Evolutionary conservation across 2,329 filamentous ascomycete genomes (phyloP).

Genomic region (Aspergillus jensenii): DNA sequence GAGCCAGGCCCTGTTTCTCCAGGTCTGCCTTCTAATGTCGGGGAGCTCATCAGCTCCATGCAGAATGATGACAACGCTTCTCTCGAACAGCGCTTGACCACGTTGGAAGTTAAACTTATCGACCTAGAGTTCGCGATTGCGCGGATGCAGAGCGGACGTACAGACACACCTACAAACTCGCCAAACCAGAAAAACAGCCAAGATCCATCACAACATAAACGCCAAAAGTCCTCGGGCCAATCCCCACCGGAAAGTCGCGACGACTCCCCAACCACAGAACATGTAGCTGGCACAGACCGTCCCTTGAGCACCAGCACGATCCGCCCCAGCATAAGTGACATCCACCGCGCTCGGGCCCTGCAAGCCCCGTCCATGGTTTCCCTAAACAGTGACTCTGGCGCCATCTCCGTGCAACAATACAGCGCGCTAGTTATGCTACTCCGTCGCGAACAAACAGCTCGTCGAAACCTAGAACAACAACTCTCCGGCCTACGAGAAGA

Average conservation of each 20-base stretch:
- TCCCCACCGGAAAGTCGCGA: slow-evolving; percentile 10
- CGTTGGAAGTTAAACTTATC: slow-evolving; percentile 51
- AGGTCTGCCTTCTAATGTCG: slow-evolving; percentile 34
- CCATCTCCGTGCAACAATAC: slow-evolving; percentile 48
- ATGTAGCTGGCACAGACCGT: slow-evolving; percentile 17
- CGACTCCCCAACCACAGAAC: slow-evolving; percentile 6
- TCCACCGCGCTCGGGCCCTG: slow-evolving; percentile 26
- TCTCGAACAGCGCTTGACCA: slow-evolving; percentile 49
- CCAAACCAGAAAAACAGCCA: slow-evolving; percentile 18
- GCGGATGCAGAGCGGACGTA: slow-evolving; percentile 42
- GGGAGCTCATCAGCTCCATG: slow-evolving; percentile 40
- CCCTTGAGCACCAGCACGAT: slow-evolving; percentile 33
- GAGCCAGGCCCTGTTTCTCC: slow-evolving; percentile 16
- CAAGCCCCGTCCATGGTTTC: slow-evolving; percentile 33
- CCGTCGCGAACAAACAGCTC: slow-evolving; percentile 47
- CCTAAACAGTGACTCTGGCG: slow-evolving; percentile 27
- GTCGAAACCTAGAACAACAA: slow-evolving; percentile 46
- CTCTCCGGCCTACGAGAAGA: slow-evolving; percentile 44
- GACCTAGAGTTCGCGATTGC: slow-evolving; percentile 52
- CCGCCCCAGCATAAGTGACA: slow-evolving; percentile 32
- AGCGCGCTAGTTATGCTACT: slow-evolving; percentile 47
- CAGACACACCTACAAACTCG: slow-evolving; percentile 19
- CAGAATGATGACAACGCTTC: slow-evolving; percentile 41
- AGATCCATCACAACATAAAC: slow-evolving; percentile 11
- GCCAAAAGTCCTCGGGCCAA: slow-evolving; percentile 18